Evolutionary conservation across 2,329 filamentous ascomycete genomes (phyloP), one percentile per base, ranked within the genome.

Genomic region (Fusarium incarnatum): DNA sequence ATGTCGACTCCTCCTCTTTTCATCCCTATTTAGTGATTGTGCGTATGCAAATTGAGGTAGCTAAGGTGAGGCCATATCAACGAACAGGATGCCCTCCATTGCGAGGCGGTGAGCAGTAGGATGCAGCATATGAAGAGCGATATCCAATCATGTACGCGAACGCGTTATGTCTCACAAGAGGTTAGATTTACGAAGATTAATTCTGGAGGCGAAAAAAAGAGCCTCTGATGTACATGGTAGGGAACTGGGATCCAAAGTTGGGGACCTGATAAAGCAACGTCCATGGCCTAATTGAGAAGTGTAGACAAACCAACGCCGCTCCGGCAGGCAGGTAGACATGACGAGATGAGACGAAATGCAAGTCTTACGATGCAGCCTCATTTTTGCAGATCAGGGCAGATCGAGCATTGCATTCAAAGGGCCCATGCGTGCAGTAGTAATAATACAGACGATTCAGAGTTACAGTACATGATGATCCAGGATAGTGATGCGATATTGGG

Each of bases 71-170:
- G 63, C 45, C 60, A 56, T 55, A 48, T 46, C 54, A 10, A 34
- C 56, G 30, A 68, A 67, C 54, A 52, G 59, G 45, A 60, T 71
- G 63, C 67, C 67, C 67, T 71, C 58, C 63, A 60, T 48, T 58
- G 46, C 42, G 50, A 59, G 62, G 68, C 68, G 68, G 68, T 71
- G 68, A 71, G 65, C 49, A 46, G 41, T 34, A 34, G 42, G 15
- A 53, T n/a, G 27, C 44, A 59, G 57, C 61, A 42, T 48, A 45
- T 54, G 37, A 55, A 34, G 30, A 37, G 10, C 7, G 16, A 61
- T 37, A 20, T 37, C 49, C 49, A 53, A 25, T 49, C 37, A 30
- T 45, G 30, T 40, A 56, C 37, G 16, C 53, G 27, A 57, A 34
- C 12, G 48, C 68, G 64, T 46, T 53, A 61, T 71, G 64, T 69